phyloP scores from a whole-genome alignment of 768 basidiomycete species.

The Mycena venus region DNA sequence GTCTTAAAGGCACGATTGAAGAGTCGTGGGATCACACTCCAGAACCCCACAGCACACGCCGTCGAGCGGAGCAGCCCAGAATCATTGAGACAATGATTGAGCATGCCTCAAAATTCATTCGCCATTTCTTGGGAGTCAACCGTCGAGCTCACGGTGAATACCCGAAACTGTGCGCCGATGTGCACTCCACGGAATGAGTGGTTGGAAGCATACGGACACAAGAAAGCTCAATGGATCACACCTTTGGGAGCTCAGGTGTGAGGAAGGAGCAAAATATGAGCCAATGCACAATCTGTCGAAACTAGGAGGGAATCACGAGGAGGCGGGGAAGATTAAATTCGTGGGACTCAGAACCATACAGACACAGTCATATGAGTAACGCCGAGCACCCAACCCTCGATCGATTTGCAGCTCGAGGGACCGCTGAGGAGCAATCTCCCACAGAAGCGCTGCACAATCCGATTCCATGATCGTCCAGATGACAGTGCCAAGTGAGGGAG shows the following conservation, averaged over 20 bases:
- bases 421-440: neutral
- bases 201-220: neutral
- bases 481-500: neutral
- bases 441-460: too few relatives aligned
- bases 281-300: neutral
- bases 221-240: too few relatives aligned
- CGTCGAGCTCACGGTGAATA: neutral
- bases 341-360: neutral
- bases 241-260: neutral
- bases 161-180: neutral
- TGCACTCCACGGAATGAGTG: neutral
- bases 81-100: too few relatives aligned
- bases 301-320: neutral
- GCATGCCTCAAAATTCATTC: neutral
- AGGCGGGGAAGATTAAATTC: neutral
- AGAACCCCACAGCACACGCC: neutral
- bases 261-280: neutral
- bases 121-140: neutral
- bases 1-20: too few relatives aligned
- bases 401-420: too few relatives aligned
- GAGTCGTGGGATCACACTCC: neutral
- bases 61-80: neutral
- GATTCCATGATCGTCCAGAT: too few relatives aligned
- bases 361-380: neutral
- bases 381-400: too few relatives aligned